Evolutionary conservation across 192 early-diverging fungal species (phyloP).

Genomic region (Linnemannia schmuckeri): DNA sequence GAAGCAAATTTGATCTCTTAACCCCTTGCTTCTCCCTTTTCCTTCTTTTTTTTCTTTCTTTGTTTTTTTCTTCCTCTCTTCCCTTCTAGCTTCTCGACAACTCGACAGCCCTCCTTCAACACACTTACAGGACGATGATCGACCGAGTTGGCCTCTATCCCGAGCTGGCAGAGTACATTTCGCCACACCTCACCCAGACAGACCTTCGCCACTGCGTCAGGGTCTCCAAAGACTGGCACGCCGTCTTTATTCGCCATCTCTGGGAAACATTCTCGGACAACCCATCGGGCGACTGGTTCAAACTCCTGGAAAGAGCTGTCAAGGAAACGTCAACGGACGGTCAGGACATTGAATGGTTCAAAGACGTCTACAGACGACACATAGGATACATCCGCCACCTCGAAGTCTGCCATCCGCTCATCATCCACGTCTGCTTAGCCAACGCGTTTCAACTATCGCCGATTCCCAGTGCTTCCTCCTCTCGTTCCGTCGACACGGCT

Average conservation of each 20-base stretch:
- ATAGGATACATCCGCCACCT: background rate
- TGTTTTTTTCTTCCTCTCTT: background rate
- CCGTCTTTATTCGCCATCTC: conserved; percentile 2
- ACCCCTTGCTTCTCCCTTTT: background rate
- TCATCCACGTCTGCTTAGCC: background rate
- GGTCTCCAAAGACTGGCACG: background rate
- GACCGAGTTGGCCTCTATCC: background rate
- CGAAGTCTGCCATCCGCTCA: background rate
- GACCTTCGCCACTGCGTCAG: background rate
- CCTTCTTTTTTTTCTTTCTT: background rate
- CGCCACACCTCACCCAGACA: background rate
- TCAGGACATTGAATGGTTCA: background rate
- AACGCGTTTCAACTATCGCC: background rate
- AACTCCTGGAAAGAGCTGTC: background rate
- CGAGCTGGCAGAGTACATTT: background rate
- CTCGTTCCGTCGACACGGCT: background rate
- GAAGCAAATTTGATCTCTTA: background rate
- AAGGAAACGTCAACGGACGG: background rate
- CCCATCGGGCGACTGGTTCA: background rate
- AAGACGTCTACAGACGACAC: background rate
- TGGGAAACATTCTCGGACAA: conserved; percentile 6
- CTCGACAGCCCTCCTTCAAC: background rate
- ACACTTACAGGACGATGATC: background rate
- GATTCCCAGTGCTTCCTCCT: background rate
- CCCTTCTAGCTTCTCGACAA: background rate